phyloP scores from a whole-genome alignment of 2,329 filamentous ascomycete genomes.

The Claviceps cyperi region DNA sequence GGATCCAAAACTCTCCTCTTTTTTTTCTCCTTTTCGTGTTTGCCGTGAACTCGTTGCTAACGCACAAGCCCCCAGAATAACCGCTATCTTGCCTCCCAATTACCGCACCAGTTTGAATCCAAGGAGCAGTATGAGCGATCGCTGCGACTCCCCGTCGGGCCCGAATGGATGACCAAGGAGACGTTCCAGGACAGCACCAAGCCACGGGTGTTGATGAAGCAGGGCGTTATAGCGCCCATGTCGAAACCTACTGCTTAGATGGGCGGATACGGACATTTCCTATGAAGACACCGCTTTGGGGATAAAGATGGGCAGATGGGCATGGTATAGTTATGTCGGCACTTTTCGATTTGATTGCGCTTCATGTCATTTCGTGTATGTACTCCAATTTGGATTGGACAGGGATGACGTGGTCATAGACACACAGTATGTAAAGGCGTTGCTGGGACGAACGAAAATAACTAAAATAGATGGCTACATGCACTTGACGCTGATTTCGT shows the following conservation, averaged over 20 bases:
- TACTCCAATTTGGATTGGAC: too few species aligned
- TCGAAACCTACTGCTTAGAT: constrained; percentile 49
- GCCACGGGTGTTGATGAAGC: constrained; percentile 79
- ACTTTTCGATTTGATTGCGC: too few species aligned
- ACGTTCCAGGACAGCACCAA: constrained; percentile 82
- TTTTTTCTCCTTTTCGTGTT: too few species aligned
- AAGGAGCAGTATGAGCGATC: constrained; percentile 81
- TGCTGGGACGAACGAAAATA: too few species aligned
- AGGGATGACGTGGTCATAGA: too few species aligned
- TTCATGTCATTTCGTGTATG: too few species aligned
- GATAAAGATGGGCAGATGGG: too few species aligned
- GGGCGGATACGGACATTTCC: not conserved
- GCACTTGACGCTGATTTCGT: too few species aligned
- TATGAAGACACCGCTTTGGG: not conserved
- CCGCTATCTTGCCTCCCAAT: constrained; percentile 68
- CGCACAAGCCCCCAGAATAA: constrained; percentile 44
- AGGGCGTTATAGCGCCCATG: constrained; percentile 80
- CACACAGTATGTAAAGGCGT: too few species aligned
- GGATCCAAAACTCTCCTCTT: too few species aligned
- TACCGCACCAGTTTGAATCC: constrained; percentile 85
- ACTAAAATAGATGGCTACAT: too few species aligned
- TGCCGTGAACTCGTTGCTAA: not conserved
- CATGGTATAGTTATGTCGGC: too few species aligned
- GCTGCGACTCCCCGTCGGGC: constrained; percentile 72
- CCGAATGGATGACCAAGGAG: constrained; percentile 94